Evolutionary conservation across 208 protist genomes (phyloP).

Genomic region (Endotrypanum monterogeii): DNA sequence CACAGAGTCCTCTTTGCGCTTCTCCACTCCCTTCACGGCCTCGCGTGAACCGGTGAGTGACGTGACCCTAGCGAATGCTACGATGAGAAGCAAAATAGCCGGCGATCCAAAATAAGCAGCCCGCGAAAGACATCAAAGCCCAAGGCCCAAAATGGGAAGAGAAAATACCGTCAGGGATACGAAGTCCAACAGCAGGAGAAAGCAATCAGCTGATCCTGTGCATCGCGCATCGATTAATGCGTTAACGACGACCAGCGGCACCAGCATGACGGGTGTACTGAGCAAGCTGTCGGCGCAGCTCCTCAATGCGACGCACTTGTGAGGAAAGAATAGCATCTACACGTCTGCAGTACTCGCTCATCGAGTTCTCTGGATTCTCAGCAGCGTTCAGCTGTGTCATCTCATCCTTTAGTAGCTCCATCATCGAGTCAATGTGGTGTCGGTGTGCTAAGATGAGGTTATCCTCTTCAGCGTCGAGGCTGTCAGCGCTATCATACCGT

Average conservation of each 20-base stretch:
- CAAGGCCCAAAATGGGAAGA: constrained; percentile 9
- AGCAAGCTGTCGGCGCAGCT: constrained; percentile 75
- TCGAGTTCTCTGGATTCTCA: constrained; percentile 87
- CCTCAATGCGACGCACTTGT: constrained; percentile 80
- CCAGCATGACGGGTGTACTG: constrained; percentile 64
- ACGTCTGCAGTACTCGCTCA: constrained; percentile 88
- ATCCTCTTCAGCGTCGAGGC: constrained; percentile 91
- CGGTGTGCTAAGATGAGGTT: constrained; percentile 90
- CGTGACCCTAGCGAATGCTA: background rate
- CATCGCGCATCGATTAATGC: background rate
- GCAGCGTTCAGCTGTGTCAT: constrained; percentile 92
- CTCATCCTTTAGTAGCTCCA: constrained; percentile 92
- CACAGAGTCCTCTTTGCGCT: background rate
- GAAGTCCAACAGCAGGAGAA: background rate
- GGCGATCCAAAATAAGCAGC: background rate
- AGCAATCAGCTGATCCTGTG: background rate
- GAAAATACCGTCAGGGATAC: background rate
- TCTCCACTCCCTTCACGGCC: background rate
- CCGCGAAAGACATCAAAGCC: constrained; percentile 3
- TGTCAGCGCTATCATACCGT: constrained; percentile 66
- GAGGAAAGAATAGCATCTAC: constrained; percentile 78
- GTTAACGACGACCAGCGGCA: constrained; percentile 21
- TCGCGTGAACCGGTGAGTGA: too few relatives aligned
- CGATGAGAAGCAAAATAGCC: background rate
- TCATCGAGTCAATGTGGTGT: constrained; percentile 94